Base-by-base conservation (phyloP, 495 filamentous ascomycete species). In the Penicillium silybi region DNA sequence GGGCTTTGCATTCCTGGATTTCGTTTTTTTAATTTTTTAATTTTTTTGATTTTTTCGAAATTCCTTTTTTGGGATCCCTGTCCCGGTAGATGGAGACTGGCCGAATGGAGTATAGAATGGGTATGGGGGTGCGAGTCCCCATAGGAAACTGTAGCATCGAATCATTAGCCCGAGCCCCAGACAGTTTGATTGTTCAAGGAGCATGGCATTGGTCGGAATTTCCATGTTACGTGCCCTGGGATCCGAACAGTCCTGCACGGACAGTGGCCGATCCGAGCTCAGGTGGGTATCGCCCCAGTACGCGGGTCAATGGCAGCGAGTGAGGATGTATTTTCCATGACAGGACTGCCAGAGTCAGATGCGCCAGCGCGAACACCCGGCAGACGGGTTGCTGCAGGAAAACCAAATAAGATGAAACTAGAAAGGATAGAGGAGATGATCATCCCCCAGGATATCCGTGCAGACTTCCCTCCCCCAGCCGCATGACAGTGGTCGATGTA, bases 341-440 rank as follows among this genome's bases (percentile, higher is more conserved):
- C 60, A 59, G 50, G 54, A 52, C 54, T 60, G n/a, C n/a, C n/a
- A 46, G 64, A 65, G 66, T 74, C 63, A 68, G 66, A 65, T 68
- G 66, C 65, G 52, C 60, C 57, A 67, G 65, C 54, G 56, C 61
- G 66, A 66, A 66, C 64, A 68, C 65, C 62, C 71, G 67, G 63
- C 50, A 58, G 60, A 56, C 71, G 67, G 71, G 61, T 59, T 25
- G 54, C 62, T 70, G 71, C 69, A 74, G 60, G 46, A 69, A 64
- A 66, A 64, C 61, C 58, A 63, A 73, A 66, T 68, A 69, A 70
- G 65, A 66, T 66, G 66, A 61, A 67, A 68, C 67, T 64, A 71
- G 57, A 61, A 56, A 61, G 52, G 63, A 67, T 65, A 58, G 63
- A 63, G 53, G 54, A 57, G 56, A 64, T 58, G 69, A 74, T 72